Percentiles rank a stretch among this genome's conserved stretches.
Evolutionary conservation across 768 basidiomycete genomes (phyloP).

Genomic region (Boletus rubroflammeus): DNA sequence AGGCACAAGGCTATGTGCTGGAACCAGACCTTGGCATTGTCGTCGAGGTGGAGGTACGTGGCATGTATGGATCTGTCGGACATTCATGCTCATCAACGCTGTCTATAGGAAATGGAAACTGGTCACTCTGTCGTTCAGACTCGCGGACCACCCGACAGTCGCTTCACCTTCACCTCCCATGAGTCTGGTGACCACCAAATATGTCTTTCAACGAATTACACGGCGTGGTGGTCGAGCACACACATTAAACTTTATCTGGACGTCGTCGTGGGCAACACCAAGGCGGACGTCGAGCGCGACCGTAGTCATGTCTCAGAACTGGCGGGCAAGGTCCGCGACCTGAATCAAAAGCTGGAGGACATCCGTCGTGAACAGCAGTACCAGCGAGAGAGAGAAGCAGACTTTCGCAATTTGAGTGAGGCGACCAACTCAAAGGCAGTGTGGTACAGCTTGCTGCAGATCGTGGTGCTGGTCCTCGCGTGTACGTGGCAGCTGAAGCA

Average conservation of each 20-base stretch:
- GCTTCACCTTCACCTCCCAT: conserved; percentile 97
- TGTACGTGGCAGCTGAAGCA: conserved; percentile 94
- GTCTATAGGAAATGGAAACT: conserved; percentile 74
- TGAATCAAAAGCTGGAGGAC: conserved; percentile 91
- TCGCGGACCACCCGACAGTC: conserved; percentile 84
- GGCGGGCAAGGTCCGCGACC: conserved; percentile 79
- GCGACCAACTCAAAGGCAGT: conserved; percentile 87
- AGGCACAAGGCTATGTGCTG: conserved; percentile 57
- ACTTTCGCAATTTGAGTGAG: conserved; percentile 88
- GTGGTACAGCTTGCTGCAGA: conserved; percentile 92
- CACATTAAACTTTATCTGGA: conserved; percentile 96
- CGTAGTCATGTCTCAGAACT: conserved; percentile 80
- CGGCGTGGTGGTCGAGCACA: conserved; percentile 79
- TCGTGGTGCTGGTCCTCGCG: conserved; percentile 75
- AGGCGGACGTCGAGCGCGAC: conserved; percentile 84
- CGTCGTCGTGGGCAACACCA: conserved; percentile 85
- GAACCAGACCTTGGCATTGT: conserved; percentile 83
- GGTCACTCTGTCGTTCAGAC: conserved; percentile 83
- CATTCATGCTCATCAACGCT: not conserved
- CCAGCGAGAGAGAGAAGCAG: conserved; percentile 91
- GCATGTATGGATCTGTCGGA: not conserved
- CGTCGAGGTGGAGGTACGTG: conserved; percentile 83
- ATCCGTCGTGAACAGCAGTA: conserved; percentile 96
- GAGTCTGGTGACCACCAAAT: conserved; percentile 97
- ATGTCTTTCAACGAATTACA: conserved; percentile 91